Evolutionary conservation across 2,329 filamentous ascomycete species (phyloP).

Genomic region (Xylariomycetidae sp.): DNA sequence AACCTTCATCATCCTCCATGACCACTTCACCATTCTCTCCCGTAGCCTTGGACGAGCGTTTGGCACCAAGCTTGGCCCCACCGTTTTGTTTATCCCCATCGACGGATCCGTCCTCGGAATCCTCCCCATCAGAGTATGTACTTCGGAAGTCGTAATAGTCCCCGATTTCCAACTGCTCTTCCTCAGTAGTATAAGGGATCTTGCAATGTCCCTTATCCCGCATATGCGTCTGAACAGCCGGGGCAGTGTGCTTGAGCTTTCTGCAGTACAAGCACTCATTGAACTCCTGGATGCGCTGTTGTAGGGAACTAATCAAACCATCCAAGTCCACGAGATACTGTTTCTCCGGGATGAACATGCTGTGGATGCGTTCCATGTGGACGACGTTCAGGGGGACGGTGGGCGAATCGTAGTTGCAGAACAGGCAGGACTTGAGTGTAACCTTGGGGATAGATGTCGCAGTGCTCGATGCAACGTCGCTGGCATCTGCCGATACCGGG

Average conservation of each 20-base stretch:
- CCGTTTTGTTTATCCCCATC: slow-evolving; percentile 46
- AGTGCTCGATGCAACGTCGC: slow-evolving; percentile 40
- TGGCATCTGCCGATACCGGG: slow-evolving; percentile 30
- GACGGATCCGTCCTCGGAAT: slow-evolving; percentile 50
- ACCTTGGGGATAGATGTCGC: slow-evolving; percentile 34
- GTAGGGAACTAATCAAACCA: slow-evolving; percentile 73
- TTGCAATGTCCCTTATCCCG: slow-evolving; percentile 94
- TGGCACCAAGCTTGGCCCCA: slow-evolving; percentile 67
- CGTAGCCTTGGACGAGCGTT: slow-evolving; percentile 48
- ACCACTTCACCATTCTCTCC: slow-evolving; percentile 52
- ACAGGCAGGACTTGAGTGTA: slow-evolving; percentile 64
- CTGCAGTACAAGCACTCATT: slow-evolving; percentile 87
- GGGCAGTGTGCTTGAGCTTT: slow-evolving; percentile 72
- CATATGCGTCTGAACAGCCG: slow-evolving; percentile 93
- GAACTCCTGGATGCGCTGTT: slow-evolving; percentile 72
- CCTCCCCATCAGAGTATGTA: slow-evolving; percentile 83
- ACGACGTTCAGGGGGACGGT: slow-evolving; percentile 69
- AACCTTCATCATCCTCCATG: slow-evolving; percentile 66
- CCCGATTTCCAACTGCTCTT: slow-evolving; percentile 88
- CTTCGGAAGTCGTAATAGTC: slow-evolving; percentile 96
- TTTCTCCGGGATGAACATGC: slow-evolving; percentile 93
- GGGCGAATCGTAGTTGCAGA: slow-evolving; percentile 85
- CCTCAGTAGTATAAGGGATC: slow-evolving; percentile 84
- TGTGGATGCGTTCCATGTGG: slow-evolving; percentile 90
- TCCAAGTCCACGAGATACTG: slow-evolving; percentile 77